phyloP scores from a whole-genome alignment of 768 basidiomycete genomes.

The Scleroderma bovista region DNA sequence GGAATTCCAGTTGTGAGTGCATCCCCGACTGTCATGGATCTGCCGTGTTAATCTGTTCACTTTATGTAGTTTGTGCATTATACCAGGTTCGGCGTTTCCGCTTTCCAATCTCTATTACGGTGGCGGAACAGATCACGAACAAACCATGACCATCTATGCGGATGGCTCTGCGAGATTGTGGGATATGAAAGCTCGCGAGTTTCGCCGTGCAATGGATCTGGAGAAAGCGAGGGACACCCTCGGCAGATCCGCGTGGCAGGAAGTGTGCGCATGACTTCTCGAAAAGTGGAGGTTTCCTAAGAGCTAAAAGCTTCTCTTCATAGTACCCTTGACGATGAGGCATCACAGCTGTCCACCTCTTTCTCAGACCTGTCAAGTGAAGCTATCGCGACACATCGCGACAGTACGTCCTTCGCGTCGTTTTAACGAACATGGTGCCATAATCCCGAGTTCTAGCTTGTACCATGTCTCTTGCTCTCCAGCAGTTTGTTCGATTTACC shows the following conservation, averaged over 20 bases:
- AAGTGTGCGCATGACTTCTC: slow-evolving; percentile 44
- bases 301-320: too few relatives aligned
- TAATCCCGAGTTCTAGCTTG: slow-evolving; percentile 33
- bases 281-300: too few relatives aligned
- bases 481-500: slow-evolving; percentile 45
- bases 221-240: slow-evolving; percentile 78
- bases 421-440: not conserved
- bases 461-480: slow-evolving; percentile 45
- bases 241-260: slow-evolving; percentile 65
- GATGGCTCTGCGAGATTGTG: slow-evolving; percentile 79
- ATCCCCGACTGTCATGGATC: not conserved
- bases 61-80: slow-evolving; percentile 57
- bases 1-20: slow-evolving; percentile 70
- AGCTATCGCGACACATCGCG: slow-evolving; percentile 11
- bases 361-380: slow-evolving; percentile 20
- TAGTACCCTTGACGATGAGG: slow-evolving; percentile 25
- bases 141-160: slow-evolving; percentile 70
- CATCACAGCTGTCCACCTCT: slow-evolving; percentile 18
- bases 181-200: slow-evolving; percentile 78
- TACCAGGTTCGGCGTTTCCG: slow-evolving; percentile 76
- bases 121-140: slow-evolving; percentile 42
- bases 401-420: slow-evolving; percentile 24
- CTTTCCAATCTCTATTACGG: slow-evolving; percentile 59
- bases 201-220: slow-evolving; percentile 74
- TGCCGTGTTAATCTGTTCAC: not conserved